These are phyloP conservation scores for Nicotiana tabacum DNA, from an alignment of 257 asterid species.

Conservation along the genomic window DNA sequence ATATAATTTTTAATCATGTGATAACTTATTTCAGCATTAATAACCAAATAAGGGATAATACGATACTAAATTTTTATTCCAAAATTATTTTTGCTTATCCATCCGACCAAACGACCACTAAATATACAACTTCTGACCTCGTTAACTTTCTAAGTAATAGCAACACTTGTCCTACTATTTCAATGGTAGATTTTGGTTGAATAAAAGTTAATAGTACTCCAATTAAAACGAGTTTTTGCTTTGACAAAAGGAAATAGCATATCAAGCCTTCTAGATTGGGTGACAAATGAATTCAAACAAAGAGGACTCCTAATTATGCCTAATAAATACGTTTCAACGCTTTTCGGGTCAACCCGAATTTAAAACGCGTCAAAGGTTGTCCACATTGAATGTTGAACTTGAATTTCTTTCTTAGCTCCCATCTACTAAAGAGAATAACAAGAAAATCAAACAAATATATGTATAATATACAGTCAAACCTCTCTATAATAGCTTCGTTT, in stretches of 20 bases:
- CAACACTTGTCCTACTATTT: not conserved
- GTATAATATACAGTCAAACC: too few species aligned
- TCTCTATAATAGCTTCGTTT: too few species aligned
- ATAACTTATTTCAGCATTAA: too few species aligned
- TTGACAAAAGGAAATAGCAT: not conserved
- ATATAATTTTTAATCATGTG: too few species aligned
- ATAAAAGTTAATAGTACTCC: not conserved
- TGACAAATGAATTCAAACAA: not conserved
- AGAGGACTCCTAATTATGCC: not conserved
- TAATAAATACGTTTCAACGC: not conserved
- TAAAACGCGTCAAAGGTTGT: not conserved
- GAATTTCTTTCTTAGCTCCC: too few species aligned
- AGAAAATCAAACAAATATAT: too few species aligned
- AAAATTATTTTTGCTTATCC: too few species aligned
- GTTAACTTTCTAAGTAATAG: not conserved
- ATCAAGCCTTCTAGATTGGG: not conserved
- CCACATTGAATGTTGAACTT: not conserved
- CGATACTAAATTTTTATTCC: too few species aligned
- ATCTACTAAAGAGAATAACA: too few species aligned
- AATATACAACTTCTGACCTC: not conserved
- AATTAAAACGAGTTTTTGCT: not conserved
- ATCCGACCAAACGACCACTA: too few species aligned
- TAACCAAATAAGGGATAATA: too few species aligned
- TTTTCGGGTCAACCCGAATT: not conserved
- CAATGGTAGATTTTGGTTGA: not conserved